Base-by-base conservation (phyloP, 2,329 filamentous ascomycete species). In the Ceratocystis eucalypticola region DNA sequence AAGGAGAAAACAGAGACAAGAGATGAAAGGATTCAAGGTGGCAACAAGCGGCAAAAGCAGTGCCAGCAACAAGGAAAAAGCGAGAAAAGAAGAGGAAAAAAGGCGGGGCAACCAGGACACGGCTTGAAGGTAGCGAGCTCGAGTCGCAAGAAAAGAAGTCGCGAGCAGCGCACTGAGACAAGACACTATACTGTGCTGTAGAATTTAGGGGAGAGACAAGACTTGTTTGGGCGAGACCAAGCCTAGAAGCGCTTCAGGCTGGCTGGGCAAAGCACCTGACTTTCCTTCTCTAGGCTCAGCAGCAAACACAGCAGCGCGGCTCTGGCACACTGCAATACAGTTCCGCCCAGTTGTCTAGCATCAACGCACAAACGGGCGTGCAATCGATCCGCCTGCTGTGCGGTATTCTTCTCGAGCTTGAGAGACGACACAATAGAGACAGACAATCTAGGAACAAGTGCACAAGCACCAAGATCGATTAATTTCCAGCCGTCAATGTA, bases 41-140 rank as follows among this genome's bases (percentile, higher is more conserved):
- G 53, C 53, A 57, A 57, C 53, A 57, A 57, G 53, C 53, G 53
- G 53, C 53, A 57, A 57, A 57, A 57, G 25, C 53, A 57, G 22
- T 30, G 53, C 53, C 25, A 57, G 53, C 53, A 28, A 33, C 22
- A 22, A 57, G 20, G 22, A 57, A 22, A 57, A 57, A 22, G 30
- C 6, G 22, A 57, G 50, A 28, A 57, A 50, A 57, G 8, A 57
- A 33, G 53, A 57, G 53, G 53, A 22, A 57, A 57, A 57, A 57
- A 57, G 22, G 50, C 20, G 50, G 50, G 50, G n/a, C 50, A 17
- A 2, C 45, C n/a, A 22, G 22, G n/a, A 25, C 17, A 50, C 37
- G 10, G 12, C 37, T 41, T 41, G 10, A 10, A 41, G 33, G 37
- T 10, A 41, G 37, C 10, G 12, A 41, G 37, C 37, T 41, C 37